Percentiles rank a stretch among this genome's conserved stretches.
Evolutionary conservation across 768 basidiomycete species (phyloP).

Genomic region (Pleurotus citrinopileatus): DNA sequence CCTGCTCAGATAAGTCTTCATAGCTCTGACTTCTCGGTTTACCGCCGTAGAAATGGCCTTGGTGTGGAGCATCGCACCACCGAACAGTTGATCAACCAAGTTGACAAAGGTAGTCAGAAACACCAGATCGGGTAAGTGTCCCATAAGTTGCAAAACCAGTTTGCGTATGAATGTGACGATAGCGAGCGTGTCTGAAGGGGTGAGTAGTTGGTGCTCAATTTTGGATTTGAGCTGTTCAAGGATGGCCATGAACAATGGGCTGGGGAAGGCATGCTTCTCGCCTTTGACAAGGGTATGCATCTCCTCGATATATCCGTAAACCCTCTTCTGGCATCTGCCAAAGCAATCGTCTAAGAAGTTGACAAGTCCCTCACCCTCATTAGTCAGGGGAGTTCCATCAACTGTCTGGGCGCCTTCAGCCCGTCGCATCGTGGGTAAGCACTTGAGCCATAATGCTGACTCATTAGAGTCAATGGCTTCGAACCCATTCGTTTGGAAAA

Average conservation of each 20-base stretch:
- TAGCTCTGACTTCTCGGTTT: slow-evolving; percentile 40
- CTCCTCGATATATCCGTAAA: slow-evolving; percentile 84
- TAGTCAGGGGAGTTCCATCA: slow-evolving; percentile 49
- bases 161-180: slow-evolving; percentile 63
- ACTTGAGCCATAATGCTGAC: slow-evolving; percentile 68
- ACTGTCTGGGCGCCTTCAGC: slow-evolving; percentile 37
- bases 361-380: slow-evolving; percentile 56
- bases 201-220: slow-evolving; percentile 48
- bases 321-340: slow-evolving; percentile 76
- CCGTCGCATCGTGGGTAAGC: slow-evolving; percentile 49
- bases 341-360: slow-evolving; percentile 85
- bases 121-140: slow-evolving; percentile 46
- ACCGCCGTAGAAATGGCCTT: slow-evolving; percentile 38
- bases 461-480: slow-evolving; percentile 35
- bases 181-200: slow-evolving; percentile 61
- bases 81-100: slow-evolving; percentile 35
- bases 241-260: slow-evolving; percentile 77
- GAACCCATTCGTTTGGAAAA: slow-evolving; percentile 75
- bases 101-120: slow-evolving; percentile 31
- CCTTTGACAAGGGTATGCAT: slow-evolving; percentile 34
- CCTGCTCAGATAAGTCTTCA: slow-evolving; percentile 32
- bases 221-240: slow-evolving; percentile 78
- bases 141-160: slow-evolving; percentile 53
- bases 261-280: slow-evolving; percentile 39
- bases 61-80: slow-evolving; percentile 18